These are phyloP conservation scores for Ilyonectria destructans DNA, from an alignment of 2,329 filamentous ascomycete species.

Conservation along the genomic window DNA sequence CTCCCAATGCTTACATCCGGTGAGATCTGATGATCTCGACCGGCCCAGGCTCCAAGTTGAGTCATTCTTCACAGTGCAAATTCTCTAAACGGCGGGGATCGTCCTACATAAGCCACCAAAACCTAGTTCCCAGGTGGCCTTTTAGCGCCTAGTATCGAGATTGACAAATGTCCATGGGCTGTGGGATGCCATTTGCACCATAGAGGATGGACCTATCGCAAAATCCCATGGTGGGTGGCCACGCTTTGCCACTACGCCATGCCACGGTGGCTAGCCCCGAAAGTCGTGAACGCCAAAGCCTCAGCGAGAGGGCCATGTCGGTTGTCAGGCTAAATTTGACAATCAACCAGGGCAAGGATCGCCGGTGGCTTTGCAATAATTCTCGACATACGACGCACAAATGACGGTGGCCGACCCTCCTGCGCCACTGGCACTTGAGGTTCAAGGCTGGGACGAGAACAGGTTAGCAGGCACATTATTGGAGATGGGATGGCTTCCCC, in stretches of 20 bases:
- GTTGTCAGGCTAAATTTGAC: neutral
- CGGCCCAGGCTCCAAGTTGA: constrained; percentile 16
- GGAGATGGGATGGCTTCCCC: constrained; percentile 2
- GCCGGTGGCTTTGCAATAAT: constrained; percentile 18
- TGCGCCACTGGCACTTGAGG: constrained; percentile 10
- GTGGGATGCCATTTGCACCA: constrained; percentile 42
- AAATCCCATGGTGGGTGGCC: constrained; percentile 39
- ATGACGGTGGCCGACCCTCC: constrained; percentile 5
- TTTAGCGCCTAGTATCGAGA: constrained; percentile 30
- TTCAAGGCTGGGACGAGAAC: constrained; percentile 5
- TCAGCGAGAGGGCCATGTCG: neutral
- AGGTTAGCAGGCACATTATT: constrained; percentile 10
- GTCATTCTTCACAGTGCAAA: constrained; percentile 14
- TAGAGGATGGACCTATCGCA: constrained; percentile 40
- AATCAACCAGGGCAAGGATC: constrained; percentile 23
- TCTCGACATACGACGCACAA: constrained; percentile 6
- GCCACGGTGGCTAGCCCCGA: constrained; percentile 16
- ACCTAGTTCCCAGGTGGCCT: constrained; percentile 23
- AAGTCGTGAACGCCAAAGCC: neutral
- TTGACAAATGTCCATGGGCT: constrained; percentile 40
- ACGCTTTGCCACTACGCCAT: constrained; percentile 22
- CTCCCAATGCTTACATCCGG: constrained; percentile 8
- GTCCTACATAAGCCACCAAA: constrained; percentile 36
- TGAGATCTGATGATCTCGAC: constrained; percentile 45
- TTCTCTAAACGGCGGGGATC: constrained; percentile 9